Evolutionary conservation across 2,329 filamentous ascomycete genomes (phyloP).

Genomic region (Phoma herbarum): DNA sequence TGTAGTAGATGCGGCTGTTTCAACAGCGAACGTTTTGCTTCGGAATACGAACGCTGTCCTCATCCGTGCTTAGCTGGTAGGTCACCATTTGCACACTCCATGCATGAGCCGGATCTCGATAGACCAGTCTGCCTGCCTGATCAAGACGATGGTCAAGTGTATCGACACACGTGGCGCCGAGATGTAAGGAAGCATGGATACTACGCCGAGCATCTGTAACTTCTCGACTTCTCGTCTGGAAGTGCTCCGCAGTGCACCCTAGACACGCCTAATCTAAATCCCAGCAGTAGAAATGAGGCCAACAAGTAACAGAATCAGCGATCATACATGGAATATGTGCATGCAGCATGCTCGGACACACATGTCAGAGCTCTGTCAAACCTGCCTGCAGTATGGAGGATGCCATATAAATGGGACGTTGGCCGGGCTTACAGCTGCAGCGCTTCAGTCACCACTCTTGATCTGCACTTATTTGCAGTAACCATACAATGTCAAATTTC

Average conservation of each 20-base stretch:
- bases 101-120: not conserved
- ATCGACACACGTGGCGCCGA: not conserved
- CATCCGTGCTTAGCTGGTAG: not conserved
- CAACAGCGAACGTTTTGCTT: not conserved
- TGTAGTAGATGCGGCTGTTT: not conserved
- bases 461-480: not conserved
- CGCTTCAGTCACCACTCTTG: not conserved
- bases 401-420: conserved; percentile 3
- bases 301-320: conserved; percentile 4
- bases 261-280: conserved; percentile 10
- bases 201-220: conserved; percentile 4
- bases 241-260: not conserved
- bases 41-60: not conserved
- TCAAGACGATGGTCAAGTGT: not conserved
- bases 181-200: not conserved
- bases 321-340: not conserved
- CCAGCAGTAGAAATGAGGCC: conserved; percentile 1
- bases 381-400: not conserved
- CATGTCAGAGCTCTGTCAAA: not conserved
- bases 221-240: conserved; percentile 11
- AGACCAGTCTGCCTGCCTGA: not conserved
- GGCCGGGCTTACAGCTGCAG: no score
- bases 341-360: not conserved
- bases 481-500: not conserved
- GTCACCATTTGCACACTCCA: not conserved